Base-by-base conservation (phyloP, 768 basidiomycete genomes). In the Rhizopogon vesiculosus region DNA sequence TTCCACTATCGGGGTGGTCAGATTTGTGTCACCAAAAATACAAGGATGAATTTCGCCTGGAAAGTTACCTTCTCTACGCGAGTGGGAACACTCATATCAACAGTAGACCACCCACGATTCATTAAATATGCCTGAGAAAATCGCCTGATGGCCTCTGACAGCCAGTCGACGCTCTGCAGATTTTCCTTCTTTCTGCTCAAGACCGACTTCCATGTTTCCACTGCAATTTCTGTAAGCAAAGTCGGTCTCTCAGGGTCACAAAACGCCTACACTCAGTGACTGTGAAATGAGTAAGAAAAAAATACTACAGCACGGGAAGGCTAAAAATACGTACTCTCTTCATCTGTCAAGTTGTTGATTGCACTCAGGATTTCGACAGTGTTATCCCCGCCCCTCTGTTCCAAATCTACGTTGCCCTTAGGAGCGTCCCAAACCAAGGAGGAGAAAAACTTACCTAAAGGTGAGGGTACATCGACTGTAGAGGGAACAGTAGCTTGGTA, bases 361-460 rank as follows among this genome's bases (percentile, higher is more conserved):
- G 80, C 74, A 55, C 87, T 85, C 28, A 89, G 67, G 22, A 87
- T 78, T 62, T 93, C 90, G 41, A 91, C 75, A 0, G 91, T 91
- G 51, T 76, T 79, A 58, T 91, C 87, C 3, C 81, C 82, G 5
- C 91, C 77, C 74, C 91, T 67, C 42, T 88, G 85, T 42, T 84
- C 80, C 35, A 63, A 60, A 45, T 70, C 66, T 58, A 51, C 18
- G 48, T 58, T 39, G n/a, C 2, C 25, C 58, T 50, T 45, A 53
- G 7, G 39, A 15, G 9, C 49, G 38, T 9, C 13, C 9, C 45
- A 43, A 55, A 56, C 10, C 33, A 58, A 13, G 42, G 35, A 35
- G 42, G 35, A 35, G 7, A 15, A 10, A 13, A 16, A n/a, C 8
- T 39, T 65, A 77, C 79, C 79, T 59, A 74, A 70, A 9, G 76